Base-by-base conservation (phyloP, 2,329 filamentous ascomycete species). In the Juglanconis sp. region DNA sequence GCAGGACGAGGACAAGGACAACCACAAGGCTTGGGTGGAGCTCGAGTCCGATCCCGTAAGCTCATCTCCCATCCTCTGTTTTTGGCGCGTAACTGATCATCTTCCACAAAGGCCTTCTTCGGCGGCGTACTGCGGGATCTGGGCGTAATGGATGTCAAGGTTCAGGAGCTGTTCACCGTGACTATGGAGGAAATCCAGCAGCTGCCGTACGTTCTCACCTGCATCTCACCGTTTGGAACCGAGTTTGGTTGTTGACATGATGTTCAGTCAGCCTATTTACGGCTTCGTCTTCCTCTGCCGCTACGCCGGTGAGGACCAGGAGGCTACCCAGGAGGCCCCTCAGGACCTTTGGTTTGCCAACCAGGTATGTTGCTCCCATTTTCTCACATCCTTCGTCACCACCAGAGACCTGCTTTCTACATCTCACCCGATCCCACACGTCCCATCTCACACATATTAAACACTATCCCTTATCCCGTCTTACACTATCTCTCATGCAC, bases 231-330 rank as follows among this genome's bases (percentile, higher is more conserved):
- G 31, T 34, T 62, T 30, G 24, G 24, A 24, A 24, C 35, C 52
- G 57, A 49, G 13, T 13, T 31, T 10, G 61, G 24, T 53, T 60
- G 9, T 65, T 79, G 54, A 77, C 65, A 6, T 60, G 58, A n/a
- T 49, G 15, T 63, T 5, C 67, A 90, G 88, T 5, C 84, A 88
- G 67, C 90, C 90, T 1, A 82, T 95, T 2, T 87, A 91, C 67
- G 94, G 94, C 3, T 77, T 98, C n/a, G 89, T 99, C 53, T 95
- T 98, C 64, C 82, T 96, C 1, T 96, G 92, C 68, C 85, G 88
- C 61, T 96, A 83, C 64, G 69, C 86, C 66, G 81, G 83, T 35
- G 82, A 79, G 4, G 74, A 79, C 42, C 72, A 77, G 55, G 73
- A 84, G 36, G 79, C 81, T n/a, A 80, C 85, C 72, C 66, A 83